These are phyloP conservation scores for Hypomontagnella monticulosa DNA, from an alignment of 495 filamentous ascomycete species.

Conservation along the genomic window DNA sequence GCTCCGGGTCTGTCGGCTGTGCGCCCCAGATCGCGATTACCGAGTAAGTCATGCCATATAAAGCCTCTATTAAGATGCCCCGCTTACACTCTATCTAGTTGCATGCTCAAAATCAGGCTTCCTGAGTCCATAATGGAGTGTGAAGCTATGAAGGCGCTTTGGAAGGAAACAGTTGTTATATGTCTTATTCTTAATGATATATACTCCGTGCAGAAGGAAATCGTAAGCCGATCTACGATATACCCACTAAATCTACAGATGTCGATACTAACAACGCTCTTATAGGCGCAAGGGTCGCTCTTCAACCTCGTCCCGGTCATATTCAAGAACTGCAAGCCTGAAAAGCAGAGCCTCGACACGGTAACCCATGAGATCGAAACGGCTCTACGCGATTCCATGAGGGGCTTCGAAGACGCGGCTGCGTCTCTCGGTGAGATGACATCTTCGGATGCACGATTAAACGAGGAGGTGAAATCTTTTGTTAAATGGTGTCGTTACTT, in stretches of 20 bases:
- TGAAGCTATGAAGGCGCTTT: conserved; percentile 38
- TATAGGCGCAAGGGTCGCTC: conserved; percentile 39
- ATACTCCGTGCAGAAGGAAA: conserved; percentile 46
- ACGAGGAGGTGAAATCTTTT: conserved; percentile 33
- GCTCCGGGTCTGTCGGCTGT: conserved; percentile 43
- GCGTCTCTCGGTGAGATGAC: conserved; percentile 20
- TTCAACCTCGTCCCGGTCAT: conserved; percentile 43
- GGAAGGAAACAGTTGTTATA: conserved; percentile 41
- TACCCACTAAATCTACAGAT: background rate
- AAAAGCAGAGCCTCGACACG: conserved; percentile 28
- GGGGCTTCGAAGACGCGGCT: conserved; percentile 36
- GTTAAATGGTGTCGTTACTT: conserved; percentile 45
- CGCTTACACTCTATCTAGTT: conserved; percentile 24
- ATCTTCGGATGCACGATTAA: conserved; percentile 24
- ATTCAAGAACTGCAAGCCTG: conserved; percentile 34
- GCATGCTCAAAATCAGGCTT: conserved; percentile 42
- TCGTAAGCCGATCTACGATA: conserved; percentile 33
- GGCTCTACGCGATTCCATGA: conserved; percentile 22
- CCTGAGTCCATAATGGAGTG: conserved; percentile 44
- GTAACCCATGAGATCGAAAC: conserved; percentile 33
- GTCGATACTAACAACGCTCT: background rate
- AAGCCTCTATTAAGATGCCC: background rate
- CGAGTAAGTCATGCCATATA: conserved; percentile 36
- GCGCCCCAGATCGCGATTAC: conserved; percentile 44
- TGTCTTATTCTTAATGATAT: conserved; percentile 46